Percentiles rank a stretch among this genome's conserved stretches.
Conservation (phyloP, 2,329 filamentous ascomycete species). For the Penicillium sclerotigenum region DNA sequence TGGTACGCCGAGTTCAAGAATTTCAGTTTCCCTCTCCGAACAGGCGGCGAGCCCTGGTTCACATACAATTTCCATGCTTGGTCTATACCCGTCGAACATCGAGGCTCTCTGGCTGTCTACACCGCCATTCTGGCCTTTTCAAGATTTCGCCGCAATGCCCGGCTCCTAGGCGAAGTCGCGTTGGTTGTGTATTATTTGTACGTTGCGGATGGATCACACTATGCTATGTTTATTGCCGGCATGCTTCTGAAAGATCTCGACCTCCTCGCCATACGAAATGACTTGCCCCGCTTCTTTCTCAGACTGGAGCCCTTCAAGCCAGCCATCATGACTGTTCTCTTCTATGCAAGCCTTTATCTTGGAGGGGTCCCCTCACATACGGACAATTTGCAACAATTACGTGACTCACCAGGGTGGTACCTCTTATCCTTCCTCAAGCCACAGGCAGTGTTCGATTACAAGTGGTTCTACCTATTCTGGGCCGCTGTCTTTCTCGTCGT, state of each 20-base stretch:
- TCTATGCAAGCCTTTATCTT: constrained; percentile 55
- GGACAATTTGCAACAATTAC: constrained; percentile 49
- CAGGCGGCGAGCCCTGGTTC: constrained; percentile 57
- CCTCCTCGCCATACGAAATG: constrained; percentile 49
- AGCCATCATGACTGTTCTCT: constrained; percentile 52
- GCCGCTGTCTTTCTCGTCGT: constrained; percentile 57
- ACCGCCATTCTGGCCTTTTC: constrained; percentile 57
- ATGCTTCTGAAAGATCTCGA: constrained; percentile 64
- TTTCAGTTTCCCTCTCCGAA: constrained; percentile 64
- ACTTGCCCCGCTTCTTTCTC: constrained; percentile 52
- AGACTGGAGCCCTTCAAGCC: constrained; percentile 50
- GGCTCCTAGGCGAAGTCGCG: constrained; percentile 53
- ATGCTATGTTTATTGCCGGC: constrained; percentile 58
- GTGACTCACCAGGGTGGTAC: constrained; percentile 58
- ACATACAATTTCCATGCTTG: constrained; percentile 59
- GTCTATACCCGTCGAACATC: constrained; percentile 63
- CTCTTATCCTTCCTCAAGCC: constrained; percentile 61
- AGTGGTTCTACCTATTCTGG: constrained; percentile 67
- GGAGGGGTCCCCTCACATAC: constrained; percentile 59
- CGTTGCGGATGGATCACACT: constrained; percentile 63
- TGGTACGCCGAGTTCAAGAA: constrained; percentile 61
- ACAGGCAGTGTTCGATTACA: constrained; percentile 63
- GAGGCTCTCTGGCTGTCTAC: constrained; percentile 63
- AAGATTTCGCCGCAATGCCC: constrained; percentile 52
- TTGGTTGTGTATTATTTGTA: constrained; percentile 66